A percentile compares a stretch with the other conserved stretches of the same genome.
Conservation (phyloP, 495 filamentous ascomycete genomes). For the Staphylotrichum tortipilum region DNA sequence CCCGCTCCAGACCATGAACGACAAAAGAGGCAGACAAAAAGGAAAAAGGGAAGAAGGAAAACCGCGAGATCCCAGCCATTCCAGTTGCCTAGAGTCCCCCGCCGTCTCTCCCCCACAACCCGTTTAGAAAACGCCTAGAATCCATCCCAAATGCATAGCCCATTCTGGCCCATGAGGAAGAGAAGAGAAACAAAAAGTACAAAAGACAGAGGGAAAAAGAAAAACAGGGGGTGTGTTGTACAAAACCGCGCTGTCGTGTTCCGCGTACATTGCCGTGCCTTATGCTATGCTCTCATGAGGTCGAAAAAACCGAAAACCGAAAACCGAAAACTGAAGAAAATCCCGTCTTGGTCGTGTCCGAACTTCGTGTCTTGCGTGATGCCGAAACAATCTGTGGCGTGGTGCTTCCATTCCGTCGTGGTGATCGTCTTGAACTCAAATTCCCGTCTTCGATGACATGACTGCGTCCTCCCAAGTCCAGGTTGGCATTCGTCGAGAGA, state of each 20-base stretch:
- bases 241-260: constrained; percentile 12
- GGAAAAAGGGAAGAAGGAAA: background rate
- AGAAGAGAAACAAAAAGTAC: constrained; percentile 4
- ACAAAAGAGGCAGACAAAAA: background rate
- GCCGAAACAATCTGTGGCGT: background rate
- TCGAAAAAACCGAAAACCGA: background rate
- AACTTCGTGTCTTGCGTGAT: background rate
- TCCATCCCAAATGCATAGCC: constrained; percentile 22
- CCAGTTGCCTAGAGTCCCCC: constrained; percentile 22
- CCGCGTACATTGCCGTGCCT: constrained; percentile 14
- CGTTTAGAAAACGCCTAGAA: constrained; percentile 23
- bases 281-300: constrained; percentile 18
- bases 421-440: too few relatives aligned
- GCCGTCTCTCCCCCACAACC: too few relatives aligned
- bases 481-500: constrained; percentile 19
- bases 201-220: constrained; percentile 2
- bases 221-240: constrained; percentile 10
- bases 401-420: background rate
- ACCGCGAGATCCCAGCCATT: background rate
- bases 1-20: background rate
- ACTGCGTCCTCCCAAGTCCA: constrained; percentile 17
- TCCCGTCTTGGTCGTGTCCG: background rate
- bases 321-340: background rate
- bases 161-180: constrained; percentile 7
- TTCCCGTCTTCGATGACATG: constrained; percentile 24